Evolutionary conservation across 352 stramenopile species (phyloP).

Genomic region (Globisporangium solare): DNA sequence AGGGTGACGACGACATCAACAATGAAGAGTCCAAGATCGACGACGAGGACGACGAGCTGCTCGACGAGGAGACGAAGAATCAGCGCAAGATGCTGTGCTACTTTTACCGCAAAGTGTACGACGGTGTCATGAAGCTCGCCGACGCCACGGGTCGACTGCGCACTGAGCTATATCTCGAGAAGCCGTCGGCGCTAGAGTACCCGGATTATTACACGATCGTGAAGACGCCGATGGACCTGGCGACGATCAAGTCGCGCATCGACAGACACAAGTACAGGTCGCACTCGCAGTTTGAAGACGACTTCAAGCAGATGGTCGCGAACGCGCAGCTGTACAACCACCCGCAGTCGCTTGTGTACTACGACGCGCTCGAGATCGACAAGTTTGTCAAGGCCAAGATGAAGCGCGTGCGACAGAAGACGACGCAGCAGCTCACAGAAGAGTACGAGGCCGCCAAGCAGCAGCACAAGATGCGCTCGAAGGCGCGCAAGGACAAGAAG

Average conservation of each 20-base stretch:
- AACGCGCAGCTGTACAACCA: constrained; percentile 89
- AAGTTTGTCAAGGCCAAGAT: constrained; percentile 80
- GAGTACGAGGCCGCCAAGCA: constrained; percentile 78
- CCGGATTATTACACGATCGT: constrained; percentile 90
- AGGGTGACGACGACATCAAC: constrained; percentile 8
- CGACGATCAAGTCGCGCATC: constrained; percentile 81
- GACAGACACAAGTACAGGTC: constrained; percentile 59
- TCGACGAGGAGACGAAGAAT: constrained; percentile 36
- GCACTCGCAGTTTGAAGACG: constrained; percentile 64
- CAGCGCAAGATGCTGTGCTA: constrained; percentile 71
- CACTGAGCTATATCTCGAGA: constrained; percentile 73
- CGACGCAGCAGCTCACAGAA: constrained; percentile 42
- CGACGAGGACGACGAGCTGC: constrained; percentile 27
- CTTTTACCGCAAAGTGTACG: constrained; percentile 83
- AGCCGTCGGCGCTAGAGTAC: constrained; percentile 74
- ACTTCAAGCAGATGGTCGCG: constrained; percentile 82
- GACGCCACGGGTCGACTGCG: constrained; percentile 64
- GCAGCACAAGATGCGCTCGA: constrained; percentile 72
- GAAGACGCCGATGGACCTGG: constrained; percentile 81
- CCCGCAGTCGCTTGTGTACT: constrained; percentile 74
- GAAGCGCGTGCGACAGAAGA: constrained; percentile 61
- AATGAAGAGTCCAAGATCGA: constrained; percentile 7
- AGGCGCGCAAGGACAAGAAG: constrained; percentile 79
- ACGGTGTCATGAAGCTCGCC: constrained; percentile 76
- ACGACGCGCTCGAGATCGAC: constrained; percentile 81